phyloP scores from a whole-genome alignment of 2,329 filamentous ascomycete species.

The Hypoxylon sp. region DNA sequence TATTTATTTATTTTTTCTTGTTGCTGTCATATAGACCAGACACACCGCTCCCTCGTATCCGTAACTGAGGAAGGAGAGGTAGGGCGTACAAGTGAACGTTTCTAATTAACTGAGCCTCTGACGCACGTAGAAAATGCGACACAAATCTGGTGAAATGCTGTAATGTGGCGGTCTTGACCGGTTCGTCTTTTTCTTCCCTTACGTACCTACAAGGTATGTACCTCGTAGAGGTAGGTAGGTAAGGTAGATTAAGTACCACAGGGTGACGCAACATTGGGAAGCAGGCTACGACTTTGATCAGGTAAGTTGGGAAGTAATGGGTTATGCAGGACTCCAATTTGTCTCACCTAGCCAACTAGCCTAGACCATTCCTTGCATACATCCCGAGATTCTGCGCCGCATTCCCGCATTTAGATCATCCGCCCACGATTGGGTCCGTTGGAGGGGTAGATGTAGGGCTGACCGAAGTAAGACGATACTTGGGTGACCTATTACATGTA shows the following conservation, averaged over 20 bases:
- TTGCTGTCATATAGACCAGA: conserved; percentile 2
- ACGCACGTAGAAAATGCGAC: conserved; percentile 3
- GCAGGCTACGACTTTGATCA: not conserved
- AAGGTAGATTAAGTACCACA: too few species aligned
- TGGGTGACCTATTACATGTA: not conserved
- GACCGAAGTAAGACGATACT: conserved; percentile 3
- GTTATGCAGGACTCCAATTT: conserved; percentile 1
- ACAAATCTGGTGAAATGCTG: not conserved
- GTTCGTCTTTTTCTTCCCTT: not conserved
- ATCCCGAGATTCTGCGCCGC: conserved; percentile 6
- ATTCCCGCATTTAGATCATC: conserved; percentile 8
- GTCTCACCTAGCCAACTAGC: conserved; percentile 1
- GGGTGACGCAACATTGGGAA: not conserved
- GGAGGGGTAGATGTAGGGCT: conserved; percentile 13
- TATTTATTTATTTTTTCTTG: too few species aligned
- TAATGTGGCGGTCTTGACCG: conserved; percentile 2
- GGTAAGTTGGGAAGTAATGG: not conserved
- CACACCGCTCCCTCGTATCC: conserved; percentile 22
- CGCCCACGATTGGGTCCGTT: conserved; percentile 2
- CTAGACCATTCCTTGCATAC: conserved; percentile 9
- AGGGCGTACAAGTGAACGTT: not conserved
- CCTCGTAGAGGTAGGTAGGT: too few species aligned
- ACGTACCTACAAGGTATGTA: too few species aligned
- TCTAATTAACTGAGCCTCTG: not conserved
- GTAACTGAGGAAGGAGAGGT: not conserved